A percentile compares a stretch with the other conserved stretches of the same genome.
phyloP scores from a whole-genome alignment of 768 basidiomycete genomes.

The Termitomyces sp. region DNA sequence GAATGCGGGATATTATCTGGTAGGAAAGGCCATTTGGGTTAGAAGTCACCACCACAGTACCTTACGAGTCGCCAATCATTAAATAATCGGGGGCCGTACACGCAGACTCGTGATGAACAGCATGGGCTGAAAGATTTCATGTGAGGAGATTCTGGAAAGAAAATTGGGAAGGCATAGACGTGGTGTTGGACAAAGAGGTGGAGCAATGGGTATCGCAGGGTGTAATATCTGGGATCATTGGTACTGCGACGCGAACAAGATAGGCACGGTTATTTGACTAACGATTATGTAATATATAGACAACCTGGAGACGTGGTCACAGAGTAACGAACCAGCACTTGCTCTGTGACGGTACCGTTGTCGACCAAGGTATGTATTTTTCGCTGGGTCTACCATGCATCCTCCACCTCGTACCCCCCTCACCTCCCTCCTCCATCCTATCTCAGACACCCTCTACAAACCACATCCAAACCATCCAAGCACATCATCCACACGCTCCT shows the following conservation, averaged over 20 bases:
- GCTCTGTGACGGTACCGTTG: conserved; percentile 1
- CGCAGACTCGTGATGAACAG: no score
- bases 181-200: neutral
- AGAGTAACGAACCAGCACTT: neutral
- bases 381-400: conserved; percentile 27
- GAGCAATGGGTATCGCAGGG: neutral
- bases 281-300: neutral
- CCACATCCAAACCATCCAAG: conserved; percentile 43
- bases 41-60: no score
- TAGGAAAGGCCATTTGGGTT: no score
- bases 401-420: conserved; percentile 62
- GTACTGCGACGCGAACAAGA: no score
- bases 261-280: no score
- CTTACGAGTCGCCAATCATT: no score
- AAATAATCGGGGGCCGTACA: no score
- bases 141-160: no score
- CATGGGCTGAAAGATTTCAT: no score
- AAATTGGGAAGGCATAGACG: neutral
- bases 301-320: neutral
- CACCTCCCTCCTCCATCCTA: conserved; percentile 48
- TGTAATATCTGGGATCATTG: no score
- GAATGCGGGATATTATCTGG: no score
- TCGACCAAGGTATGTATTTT: conserved; percentile 25
- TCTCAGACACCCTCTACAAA: conserved; percentile 44
- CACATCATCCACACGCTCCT: conserved; percentile 37